Evolutionary conservation across 2,329 filamentous ascomycete species (phyloP).

Genomic region (Aspergillus tanneri): DNA sequence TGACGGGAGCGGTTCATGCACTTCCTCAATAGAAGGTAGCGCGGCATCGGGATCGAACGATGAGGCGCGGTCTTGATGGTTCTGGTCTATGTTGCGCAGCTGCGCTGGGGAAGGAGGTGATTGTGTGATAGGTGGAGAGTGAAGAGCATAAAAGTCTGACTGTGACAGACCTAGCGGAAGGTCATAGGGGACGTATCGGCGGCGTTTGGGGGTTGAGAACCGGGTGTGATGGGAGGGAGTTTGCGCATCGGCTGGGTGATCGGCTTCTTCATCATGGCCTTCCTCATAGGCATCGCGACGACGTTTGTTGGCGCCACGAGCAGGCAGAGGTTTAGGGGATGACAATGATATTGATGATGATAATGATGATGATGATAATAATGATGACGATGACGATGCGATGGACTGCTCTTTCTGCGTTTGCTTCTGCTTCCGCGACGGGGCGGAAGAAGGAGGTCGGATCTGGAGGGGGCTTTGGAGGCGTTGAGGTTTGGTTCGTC

Average conservation of each 20-base stretch:
- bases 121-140: conserved; percentile 35
- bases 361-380: too few species aligned
- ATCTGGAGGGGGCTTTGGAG: conserved; percentile 43
- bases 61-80: conserved; percentile 12
- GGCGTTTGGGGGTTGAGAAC: conserved; percentile 48
- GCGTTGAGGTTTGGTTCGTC: conserved; percentile 35
- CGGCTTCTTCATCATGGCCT: conserved; percentile 16
- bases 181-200: conserved; percentile 42
- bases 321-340: conserved; percentile 17
- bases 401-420: conserved; percentile 15
- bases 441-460: conserved; percentile 28
- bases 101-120: conserved; percentile 31
- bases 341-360: too few species aligned
- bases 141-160: conserved; percentile 46
- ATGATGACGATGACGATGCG: too few species aligned
- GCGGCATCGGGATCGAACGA: conserved; percentile 32
- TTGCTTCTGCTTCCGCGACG: conserved; percentile 28
- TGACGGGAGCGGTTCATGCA: conserved; percentile 19
- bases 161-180: conserved; percentile 46
- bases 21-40: conserved; percentile 39
- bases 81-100: conserved; percentile 11
- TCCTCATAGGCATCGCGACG: conserved; percentile 34
- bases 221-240: conserved; percentile 20
- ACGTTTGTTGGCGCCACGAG: conserved; percentile 42
- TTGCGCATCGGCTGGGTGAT: conserved; percentile 15